Evolutionary conservation across 2,329 filamentous ascomycete species (phyloP), one percentile per base, ranked within the genome.

Genomic region (Aureobasidium pullulans): DNA sequence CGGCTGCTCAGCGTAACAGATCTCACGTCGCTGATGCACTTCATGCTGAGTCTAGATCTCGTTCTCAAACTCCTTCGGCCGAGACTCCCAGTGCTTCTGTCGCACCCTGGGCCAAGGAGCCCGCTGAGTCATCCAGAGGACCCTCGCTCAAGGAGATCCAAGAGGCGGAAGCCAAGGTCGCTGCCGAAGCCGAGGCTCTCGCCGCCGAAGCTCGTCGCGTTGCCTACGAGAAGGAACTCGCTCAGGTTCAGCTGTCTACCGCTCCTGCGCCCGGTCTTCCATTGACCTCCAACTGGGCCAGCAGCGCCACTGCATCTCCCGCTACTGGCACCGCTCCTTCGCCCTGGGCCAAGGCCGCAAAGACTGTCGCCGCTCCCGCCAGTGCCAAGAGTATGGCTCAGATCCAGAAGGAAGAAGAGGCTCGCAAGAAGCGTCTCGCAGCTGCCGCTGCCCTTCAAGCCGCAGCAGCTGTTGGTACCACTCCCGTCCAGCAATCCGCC

Each of bases 111-210:
- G 94, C 94, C 5, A 94, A 94, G 72, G 91, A 97, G 64, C 82
- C 83, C 2, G 75, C 78, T 42, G 87, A 88, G 50, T 76, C 79
- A 5, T 84, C 89, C 42, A 95, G 89, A 73, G 92, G 91, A 0
- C 94, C 93, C 2, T 96, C 92, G 62, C 78, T 99, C 63, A 96
- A 91, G 75, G 92, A 99, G 70, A 99, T 99, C 28, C 94, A 99
- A 72, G 93, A 96, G 72, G 87, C 90, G 4, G 94, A 99, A 72
- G 93, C 93, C 37, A 90, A 88, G 69, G 95, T 94, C 71, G 92
- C 92, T 10, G 93, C 93, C 54, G 89, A 95, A 74, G 86, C 84
- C 11, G 93, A 97, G 69, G 90, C 94, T 69, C 77, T 85, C 57
- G 90, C 89, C 15, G 85, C 86, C 37, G 87, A 89, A 43, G 82